Evolutionary conservation across 2,329 filamentous ascomycete species (phyloP).

Genomic region (Colletotrichum sp.): DNA sequence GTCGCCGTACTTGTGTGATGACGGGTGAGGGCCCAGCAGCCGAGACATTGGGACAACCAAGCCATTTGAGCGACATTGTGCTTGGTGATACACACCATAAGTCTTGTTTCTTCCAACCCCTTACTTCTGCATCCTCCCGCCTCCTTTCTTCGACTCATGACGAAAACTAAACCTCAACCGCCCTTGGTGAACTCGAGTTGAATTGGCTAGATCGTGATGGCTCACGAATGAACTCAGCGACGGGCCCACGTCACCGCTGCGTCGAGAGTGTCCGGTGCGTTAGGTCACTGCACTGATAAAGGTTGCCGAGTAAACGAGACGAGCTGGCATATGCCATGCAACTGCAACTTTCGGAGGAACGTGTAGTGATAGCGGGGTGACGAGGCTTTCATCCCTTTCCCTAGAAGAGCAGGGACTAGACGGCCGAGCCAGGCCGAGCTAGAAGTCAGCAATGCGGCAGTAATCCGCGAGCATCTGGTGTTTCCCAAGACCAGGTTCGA

Average conservation of each 20-base stretch:
- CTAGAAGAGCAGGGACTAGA: neutral
- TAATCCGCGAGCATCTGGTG: neutral
- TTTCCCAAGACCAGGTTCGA: neutral
- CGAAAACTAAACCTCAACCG: neutral
- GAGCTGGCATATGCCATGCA: neutral
- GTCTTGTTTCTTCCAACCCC: neutral
- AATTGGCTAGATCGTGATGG: neutral
- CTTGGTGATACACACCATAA: neutral
- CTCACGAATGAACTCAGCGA: neutral
- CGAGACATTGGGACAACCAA: constrained; percentile 4
- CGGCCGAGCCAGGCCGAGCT: neutral
- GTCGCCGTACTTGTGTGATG: neutral
- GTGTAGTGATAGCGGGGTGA: neutral
- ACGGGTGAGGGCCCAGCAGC: neutral
- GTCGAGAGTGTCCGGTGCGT: neutral
- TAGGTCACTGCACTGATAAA: neutral
- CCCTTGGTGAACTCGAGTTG: neutral
- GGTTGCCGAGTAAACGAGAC: neutral
- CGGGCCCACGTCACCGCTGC: neutral
- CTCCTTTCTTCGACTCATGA: neutral
- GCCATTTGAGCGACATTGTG: neutral
- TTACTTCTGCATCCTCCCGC: neutral
- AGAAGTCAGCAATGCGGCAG: neutral
- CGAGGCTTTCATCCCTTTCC: neutral
- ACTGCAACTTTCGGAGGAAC: neutral